These are phyloP conservation scores for Syzygium aqueum DNA, from an alignment of 345 rosid species.

Conservation along the genomic window DNA sequence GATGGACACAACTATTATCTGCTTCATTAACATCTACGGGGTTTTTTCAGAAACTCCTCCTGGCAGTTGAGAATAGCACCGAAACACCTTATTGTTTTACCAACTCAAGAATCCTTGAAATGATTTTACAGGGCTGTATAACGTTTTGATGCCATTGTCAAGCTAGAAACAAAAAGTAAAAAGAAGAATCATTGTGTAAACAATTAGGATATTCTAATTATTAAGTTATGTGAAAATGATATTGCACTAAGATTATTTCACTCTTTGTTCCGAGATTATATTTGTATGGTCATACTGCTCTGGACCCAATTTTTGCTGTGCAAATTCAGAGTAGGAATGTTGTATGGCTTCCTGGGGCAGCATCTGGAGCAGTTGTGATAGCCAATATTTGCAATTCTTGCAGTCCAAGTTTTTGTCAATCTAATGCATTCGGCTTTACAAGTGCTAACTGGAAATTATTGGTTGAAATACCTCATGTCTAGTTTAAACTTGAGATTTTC, in stretches of 20 bases:
- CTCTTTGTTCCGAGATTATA: background rate
- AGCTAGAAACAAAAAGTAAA: background rate
- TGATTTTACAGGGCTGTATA: background rate
- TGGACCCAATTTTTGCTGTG: background rate
- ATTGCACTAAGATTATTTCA: background rate
- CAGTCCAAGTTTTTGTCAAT: slow-evolving; percentile 49
- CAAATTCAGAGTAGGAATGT: slow-evolving; percentile 79
- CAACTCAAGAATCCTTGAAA: background rate
- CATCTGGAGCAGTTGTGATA: slow-evolving; percentile 76
- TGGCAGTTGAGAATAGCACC: background rate
- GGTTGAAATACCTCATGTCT: background rate
- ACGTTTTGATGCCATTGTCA: background rate
- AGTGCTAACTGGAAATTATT: background rate
- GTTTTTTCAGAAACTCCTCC: background rate
- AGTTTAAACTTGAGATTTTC: background rate
- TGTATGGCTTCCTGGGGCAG: slow-evolving; percentile 93
- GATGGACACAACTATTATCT: background rate
- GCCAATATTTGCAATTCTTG: slow-evolving; percentile 61
- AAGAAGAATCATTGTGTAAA: background rate
- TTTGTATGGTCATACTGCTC: background rate
- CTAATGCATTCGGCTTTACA: background rate
- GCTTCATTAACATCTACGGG: background rate
- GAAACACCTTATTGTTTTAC: background rate
- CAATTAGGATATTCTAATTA: background rate
- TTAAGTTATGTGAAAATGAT: background rate